Evolutionary conservation across 2,329 filamentous ascomycete species (phyloP).

Genomic region (Clonostachys sp.): DNA sequence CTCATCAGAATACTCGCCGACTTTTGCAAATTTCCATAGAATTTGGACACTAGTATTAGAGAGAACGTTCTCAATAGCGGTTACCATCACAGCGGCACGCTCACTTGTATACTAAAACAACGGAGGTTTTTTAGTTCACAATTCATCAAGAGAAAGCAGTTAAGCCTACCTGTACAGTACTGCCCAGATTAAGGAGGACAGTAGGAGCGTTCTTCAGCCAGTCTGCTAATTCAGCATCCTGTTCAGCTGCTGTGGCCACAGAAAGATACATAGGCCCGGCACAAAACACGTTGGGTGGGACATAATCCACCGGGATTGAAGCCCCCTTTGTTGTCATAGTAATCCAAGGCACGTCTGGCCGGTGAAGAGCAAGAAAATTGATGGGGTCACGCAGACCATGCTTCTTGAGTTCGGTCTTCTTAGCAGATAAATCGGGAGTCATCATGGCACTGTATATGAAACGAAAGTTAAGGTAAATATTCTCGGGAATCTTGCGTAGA

Average conservation of each 20-base stretch:
- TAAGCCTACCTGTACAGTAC: neutral
- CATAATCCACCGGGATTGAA: slow-evolving; percentile 10
- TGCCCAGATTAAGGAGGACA: slow-evolving; percentile 17
- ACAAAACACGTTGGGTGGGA: slow-evolving; percentile 10
- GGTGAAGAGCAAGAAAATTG: slow-evolving; percentile 15
- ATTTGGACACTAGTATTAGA: slow-evolving; percentile 12
- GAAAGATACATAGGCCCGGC: slow-evolving; percentile 13
- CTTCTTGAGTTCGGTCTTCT: slow-evolving; percentile 11
- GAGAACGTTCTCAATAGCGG: slow-evolving; percentile 9
- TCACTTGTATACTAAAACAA: neutral
- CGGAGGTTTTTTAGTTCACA: neutral
- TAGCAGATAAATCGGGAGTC: slow-evolving; percentile 14
- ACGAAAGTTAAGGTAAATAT: slow-evolving; percentile 24
- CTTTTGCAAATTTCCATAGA: slow-evolving; percentile 15
- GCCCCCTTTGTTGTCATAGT: slow-evolving; percentile 15
- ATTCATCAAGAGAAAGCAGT: neutral
- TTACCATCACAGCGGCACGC: slow-evolving; percentile 8
- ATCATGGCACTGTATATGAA: slow-evolving; percentile 19
- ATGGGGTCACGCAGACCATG: slow-evolving; percentile 11
- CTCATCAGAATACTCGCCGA: slow-evolving; percentile 3
- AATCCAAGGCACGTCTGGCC: slow-evolving; percentile 18
- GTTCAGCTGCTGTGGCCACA: slow-evolving; percentile 9
- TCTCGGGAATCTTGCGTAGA: slow-evolving; percentile 18
- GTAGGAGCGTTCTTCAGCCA: slow-evolving; percentile 14
- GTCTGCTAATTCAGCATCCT: slow-evolving; percentile 12